A percentile compares a stretch with the other conserved stretches of the same genome.
These are phyloP conservation scores for Phytophthora podocarpi DNA, from an alignment of 352 stramenopile species.

Conservation along the genomic window DNA sequence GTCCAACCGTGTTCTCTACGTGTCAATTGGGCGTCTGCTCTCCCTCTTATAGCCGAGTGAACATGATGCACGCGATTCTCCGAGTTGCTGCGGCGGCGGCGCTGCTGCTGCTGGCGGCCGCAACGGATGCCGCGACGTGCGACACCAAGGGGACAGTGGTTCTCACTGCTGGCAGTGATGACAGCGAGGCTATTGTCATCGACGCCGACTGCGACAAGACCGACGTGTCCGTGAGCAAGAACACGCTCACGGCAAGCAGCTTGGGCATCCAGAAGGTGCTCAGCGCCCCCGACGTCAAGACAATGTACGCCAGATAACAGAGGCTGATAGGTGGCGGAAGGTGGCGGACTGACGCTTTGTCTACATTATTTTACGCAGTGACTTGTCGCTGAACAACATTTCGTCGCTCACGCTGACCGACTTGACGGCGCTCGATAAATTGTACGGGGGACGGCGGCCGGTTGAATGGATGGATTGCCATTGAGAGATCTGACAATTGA, in stretches of 20 bases:
- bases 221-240: conserved; percentile 36
- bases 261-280: conserved; percentile 55
- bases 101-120: conserved; percentile 10
- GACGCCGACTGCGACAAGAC: conserved; percentile 39
- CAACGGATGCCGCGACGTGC: conserved; percentile 27
- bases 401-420: conserved; percentile 37
- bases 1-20: conserved; percentile 6
- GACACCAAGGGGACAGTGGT: conserved; percentile 44
- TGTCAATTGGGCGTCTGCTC: background rate
- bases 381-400: conserved; percentile 62
- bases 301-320: conserved; percentile 40
- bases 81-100: background rate
- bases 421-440: conserved; percentile 39
- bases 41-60: background rate
- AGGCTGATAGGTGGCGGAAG: background rate
- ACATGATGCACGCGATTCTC: conserved; percentile 7
- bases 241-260: conserved; percentile 41
- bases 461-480: background rate
- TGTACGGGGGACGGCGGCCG: no score
- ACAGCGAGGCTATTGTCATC: conserved; percentile 41
- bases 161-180: conserved; percentile 40
- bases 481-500: background rate
- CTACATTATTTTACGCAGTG: conserved; percentile 18
- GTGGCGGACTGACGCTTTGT: conserved; percentile 11
- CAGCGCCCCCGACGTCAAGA: conserved; percentile 51